These are phyloP conservation scores for Aristolochia californica DNA, from an alignment of 164 flowering plant species.

Conservation along the genomic window DNA sequence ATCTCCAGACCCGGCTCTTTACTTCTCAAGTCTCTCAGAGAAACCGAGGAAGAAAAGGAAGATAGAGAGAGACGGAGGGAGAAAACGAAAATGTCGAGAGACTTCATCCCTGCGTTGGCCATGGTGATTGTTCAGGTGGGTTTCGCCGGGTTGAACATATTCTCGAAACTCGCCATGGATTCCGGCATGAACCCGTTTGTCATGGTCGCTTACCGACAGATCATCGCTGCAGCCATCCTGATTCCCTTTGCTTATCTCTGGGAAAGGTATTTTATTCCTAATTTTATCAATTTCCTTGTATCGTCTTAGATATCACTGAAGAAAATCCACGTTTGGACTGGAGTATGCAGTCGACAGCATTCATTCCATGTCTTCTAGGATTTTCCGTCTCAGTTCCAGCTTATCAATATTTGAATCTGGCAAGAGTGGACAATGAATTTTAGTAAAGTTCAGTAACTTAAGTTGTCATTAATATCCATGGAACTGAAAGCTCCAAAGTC, in stretches of 20 bases:
- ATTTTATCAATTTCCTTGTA: no score
- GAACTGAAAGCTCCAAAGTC: no score
- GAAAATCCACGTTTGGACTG: no score
- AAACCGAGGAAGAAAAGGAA: neutral
- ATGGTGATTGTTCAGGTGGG: conserved; percentile 52
- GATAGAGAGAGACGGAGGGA: neutral
- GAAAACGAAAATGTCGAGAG: conserved; percentile 8
- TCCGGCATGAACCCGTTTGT: conserved; percentile 65
- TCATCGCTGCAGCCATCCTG: conserved; percentile 42
- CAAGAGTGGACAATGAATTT: no score
- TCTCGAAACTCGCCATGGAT: conserved; percentile 55
- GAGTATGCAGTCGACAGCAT: no score
- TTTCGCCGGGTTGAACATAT: conserved; percentile 55
- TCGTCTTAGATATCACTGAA: no score
- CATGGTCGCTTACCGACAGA: conserved; percentile 57
- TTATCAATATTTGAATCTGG: no score
- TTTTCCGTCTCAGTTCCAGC: no score
- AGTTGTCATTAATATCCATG: no score
- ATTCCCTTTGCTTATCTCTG: conserved; percentile 48
- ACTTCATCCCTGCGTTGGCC: conserved; percentile 40
- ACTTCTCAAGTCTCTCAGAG: neutral
- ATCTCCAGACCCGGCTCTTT: neutral
- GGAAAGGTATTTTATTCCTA: conserved; percentile 52
- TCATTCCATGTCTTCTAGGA: no score
- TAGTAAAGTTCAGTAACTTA: no score